Evolutionary conservation across 805 yeast species (phyloP).

Genomic region (Metschnikowia cubensis): DNA sequence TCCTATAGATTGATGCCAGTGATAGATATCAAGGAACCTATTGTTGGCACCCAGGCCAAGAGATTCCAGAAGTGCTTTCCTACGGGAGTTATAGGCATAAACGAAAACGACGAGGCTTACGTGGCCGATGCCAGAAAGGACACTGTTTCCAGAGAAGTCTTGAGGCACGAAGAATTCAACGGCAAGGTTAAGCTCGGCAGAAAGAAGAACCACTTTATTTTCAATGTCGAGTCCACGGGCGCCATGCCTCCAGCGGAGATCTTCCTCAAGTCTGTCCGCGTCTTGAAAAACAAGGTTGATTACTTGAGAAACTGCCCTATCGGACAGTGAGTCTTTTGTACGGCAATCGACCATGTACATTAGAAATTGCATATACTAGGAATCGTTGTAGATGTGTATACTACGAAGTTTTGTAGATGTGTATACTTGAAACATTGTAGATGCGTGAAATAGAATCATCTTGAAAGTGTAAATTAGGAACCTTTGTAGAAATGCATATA

Average conservation of each 20-base stretch:
- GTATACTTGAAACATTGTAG: not conserved
- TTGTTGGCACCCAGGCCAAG: constrained; percentile 69
- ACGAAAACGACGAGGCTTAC: constrained; percentile 62
- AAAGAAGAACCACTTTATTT: constrained; percentile 86
- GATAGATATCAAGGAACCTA: constrained; percentile 70
- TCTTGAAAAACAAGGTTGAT: constrained; percentile 80
- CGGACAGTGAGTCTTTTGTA: constrained; percentile 39
- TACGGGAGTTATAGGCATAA: constrained; percentile 81
- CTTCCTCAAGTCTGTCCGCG: constrained; percentile 83
- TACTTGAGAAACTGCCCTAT: constrained; percentile 77
- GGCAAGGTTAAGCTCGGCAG: constrained; percentile 91
- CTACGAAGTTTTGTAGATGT: not conserved
- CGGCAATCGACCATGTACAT: constrained; percentile 1
- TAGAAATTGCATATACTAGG: constrained; percentile 6
- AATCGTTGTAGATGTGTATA: not conserved
- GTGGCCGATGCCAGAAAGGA: constrained; percentile 91
- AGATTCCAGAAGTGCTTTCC: constrained; percentile 90
- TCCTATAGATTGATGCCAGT: constrained; percentile 90
- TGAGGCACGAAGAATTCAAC: constrained; percentile 87
- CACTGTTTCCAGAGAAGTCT: constrained; percentile 94
- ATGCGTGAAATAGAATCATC: too few relatives aligned
- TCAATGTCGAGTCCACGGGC: constrained; percentile 91
- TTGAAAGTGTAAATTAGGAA: not conserved
- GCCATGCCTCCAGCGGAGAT: constrained; percentile 97
- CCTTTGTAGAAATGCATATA: constrained; percentile 1